Evolutionary conservation across 148 eudicot species (phyloP).

Genomic region (Arctostaphylos glauca): DNA sequence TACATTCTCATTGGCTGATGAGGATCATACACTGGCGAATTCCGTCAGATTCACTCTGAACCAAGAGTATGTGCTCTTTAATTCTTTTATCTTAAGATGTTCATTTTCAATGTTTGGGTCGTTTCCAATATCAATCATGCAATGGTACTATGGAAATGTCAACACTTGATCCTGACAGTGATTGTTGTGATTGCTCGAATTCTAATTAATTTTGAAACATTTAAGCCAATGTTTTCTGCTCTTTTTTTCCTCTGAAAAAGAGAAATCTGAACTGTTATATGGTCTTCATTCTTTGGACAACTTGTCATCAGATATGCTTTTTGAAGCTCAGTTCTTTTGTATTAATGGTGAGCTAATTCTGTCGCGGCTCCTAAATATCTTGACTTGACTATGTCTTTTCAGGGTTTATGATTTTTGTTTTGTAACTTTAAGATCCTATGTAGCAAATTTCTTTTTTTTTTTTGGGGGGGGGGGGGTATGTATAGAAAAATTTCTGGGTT

Average conservation of each 20-base stretch:
- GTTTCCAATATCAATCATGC: not conserved
- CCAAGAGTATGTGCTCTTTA: slow-evolving; percentile 53
- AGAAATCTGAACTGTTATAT: not conserved
- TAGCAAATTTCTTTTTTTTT: not conserved
- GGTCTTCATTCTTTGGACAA: not conserved
- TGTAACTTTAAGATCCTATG: too few relatives aligned
- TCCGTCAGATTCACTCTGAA: slow-evolving; percentile 72
- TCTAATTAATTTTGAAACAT: not conserved
- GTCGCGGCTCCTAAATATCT: not conserved
- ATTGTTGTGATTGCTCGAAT: not conserved
- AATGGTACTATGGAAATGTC: not conserved
- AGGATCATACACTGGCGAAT: slow-evolving; percentile 91
- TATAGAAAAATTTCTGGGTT: not conserved
- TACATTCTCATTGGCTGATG: slow-evolving; percentile 78
- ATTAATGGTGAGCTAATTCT: not conserved
- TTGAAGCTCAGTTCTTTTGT: not conserved
- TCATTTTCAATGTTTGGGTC: not conserved
- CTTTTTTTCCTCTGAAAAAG: not conserved
- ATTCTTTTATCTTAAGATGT: not conserved
- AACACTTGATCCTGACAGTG: not conserved
- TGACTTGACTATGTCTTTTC: not conserved
- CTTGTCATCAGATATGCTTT: not conserved
- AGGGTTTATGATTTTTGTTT: not conserved
- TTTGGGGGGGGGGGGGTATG: not conserved
- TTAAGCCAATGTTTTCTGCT: not conserved